A percentile compares a stretch with the other conserved stretches of the same genome.
These are phyloP conservation scores for Pseudoneurospora amorphoporcata DNA, from an alignment of 495 filamentous ascomycete genomes.

Conservation along the genomic window DNA sequence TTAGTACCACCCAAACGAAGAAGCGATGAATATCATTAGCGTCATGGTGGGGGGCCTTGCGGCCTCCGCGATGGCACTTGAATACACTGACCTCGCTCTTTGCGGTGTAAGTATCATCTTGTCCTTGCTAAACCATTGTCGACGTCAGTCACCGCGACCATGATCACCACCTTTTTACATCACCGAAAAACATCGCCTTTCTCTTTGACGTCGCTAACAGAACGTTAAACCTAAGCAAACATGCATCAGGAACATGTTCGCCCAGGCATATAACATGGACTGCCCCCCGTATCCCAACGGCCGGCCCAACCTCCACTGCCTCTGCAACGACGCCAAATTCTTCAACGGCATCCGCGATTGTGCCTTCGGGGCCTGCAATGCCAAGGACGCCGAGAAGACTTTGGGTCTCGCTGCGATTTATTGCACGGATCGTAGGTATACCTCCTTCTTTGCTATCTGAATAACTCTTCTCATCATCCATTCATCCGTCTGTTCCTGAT, in stretches of 20 bases:
- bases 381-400: not conserved
- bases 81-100: not conserved
- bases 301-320: constrained; percentile 4
- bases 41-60: not conserved
- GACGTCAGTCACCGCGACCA: not conserved
- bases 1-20: not conserved
- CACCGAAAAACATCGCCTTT: not conserved
- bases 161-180: not conserved
- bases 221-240: not conserved
- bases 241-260: constrained; percentile 14
- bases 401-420: not conserved
- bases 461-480: not conserved
- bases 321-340: constrained; percentile 11
- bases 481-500: not conserved
- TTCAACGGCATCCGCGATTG: constrained; percentile 11
- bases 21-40: not conserved
- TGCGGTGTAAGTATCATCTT: constrained; percentile 3
- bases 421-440: not conserved
- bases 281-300: constrained; percentile 3
- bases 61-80: not conserved
- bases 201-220: not conserved
- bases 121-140: not conserved
- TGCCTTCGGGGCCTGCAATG: constrained; percentile 1
- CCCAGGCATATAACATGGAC: constrained; percentile 1
- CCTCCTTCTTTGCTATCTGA: not conserved